Base-by-base conservation (phyloP, 257 asterid genomes). In the Solanum paucissectum region DNA sequence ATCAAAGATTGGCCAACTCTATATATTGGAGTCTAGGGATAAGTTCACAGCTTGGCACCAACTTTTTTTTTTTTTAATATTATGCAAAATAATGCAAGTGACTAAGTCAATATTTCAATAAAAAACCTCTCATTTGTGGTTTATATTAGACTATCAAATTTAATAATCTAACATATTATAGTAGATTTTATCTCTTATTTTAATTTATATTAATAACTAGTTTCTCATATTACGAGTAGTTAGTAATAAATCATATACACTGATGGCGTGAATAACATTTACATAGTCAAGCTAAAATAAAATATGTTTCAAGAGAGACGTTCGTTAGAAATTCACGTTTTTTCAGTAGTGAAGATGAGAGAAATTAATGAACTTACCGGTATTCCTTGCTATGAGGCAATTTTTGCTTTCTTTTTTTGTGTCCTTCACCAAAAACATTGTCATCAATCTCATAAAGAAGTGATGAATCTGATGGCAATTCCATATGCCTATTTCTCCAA, bases 351-450 rank as follows among this genome's bases (percentile, higher is more conserved):
- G 18, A 5, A 42, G 58, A n/a, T 21, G 2, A 11, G 3, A 0
- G 18, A 27, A 29, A 32, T 2, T 74, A 11, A 12, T 1, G 33
- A 27, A 91, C 95, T 91, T n/a, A 94, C 97, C 93, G 90, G 91
- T 90, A 93, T n/a, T 94, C 92, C 89, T 92, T 94, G 95, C 94
- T 94, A 88, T 91, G 94, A 0, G 95, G 97, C 44, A 94, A 83
- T 75, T 60, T 91, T 42, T 92, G 97, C 88, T 94, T 93, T 86
- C 83, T 88, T 90, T 87, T 91, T 89, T 84, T 88, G 83, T 40
- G 36, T 32, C 34, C 87, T 37, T 88, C 91, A 5, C 88, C 88
- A 12, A 25, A 83, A 37, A 88, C 12, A n/a, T 36, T 36, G 16
- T 91, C 94, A 27, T 91, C 95, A 9, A 87, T 38, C 10, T 91